A percentile compares a stretch with the other conserved stretches of the same genome.
Evolutionary conservation across 1,284 basidiomycete genomes (phyloP).

Genomic region (Lignosus rhinocerotis): DNA sequence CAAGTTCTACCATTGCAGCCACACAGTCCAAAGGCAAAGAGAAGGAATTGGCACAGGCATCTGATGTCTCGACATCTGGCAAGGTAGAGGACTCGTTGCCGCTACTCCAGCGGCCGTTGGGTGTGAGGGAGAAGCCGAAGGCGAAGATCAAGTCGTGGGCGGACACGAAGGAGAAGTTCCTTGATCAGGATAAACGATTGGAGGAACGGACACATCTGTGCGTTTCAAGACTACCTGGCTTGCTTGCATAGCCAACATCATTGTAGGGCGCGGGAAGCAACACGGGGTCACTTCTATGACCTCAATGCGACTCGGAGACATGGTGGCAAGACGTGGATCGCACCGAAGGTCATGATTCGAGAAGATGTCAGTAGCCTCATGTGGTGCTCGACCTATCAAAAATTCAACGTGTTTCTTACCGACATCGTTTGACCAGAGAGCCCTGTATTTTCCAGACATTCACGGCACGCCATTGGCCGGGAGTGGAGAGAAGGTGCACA

Average conservation of each 20-base stretch:
- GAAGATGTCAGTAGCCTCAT: conserved; percentile 68
- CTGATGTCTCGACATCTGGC: background rate
- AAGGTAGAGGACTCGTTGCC: conserved; percentile 41
- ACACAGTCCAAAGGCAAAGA: conserved; percentile 17
- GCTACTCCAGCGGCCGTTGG: conserved; percentile 72
- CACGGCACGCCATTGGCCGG: conserved; percentile 66
- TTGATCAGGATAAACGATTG: conserved; percentile 72
- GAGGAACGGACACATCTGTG: conserved; percentile 80
- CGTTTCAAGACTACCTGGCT: conserved; percentile 12
- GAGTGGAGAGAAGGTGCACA: conserved; percentile 59
- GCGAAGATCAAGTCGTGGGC: conserved; percentile 59
- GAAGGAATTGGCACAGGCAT: conserved; percentile 10
- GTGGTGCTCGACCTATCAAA: conserved; percentile 18
- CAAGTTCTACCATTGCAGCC: background rate
- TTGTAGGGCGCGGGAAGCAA: conserved; percentile 79
- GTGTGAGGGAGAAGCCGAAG: conserved; percentile 63
- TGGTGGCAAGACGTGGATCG: conserved; percentile 96
- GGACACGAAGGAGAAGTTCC: conserved; percentile 69
- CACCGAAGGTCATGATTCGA: conserved; percentile 84
- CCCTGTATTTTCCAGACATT: conserved; percentile 92
- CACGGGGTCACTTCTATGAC: conserved; percentile 91
- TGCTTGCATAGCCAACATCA: background rate
- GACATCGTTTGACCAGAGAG: conserved; percentile 54
- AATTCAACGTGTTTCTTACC: background rate
- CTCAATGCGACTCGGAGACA: conserved; percentile 79